Evolutionary conservation across 345 rosid species (phyloP), one percentile per base, ranked within the genome.

Genomic region (Cochlearia excelsa): DNA sequence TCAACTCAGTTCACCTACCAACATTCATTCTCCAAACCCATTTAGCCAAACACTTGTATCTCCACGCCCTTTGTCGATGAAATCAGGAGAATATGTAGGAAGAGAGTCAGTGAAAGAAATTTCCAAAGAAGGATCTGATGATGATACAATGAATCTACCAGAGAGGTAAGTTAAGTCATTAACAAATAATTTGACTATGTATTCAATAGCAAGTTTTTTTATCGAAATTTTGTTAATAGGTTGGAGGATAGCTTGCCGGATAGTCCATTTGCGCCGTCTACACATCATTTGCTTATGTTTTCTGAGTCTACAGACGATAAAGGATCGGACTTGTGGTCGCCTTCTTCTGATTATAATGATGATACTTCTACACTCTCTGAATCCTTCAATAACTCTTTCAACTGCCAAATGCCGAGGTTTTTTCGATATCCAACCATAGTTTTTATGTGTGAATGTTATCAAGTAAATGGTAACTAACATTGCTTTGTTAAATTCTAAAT

Each of bases 321-420:
- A 4, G 65, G 60, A 54, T 70, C 65, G 2, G 69, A 70, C n/a
- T 11, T 63, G 11, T 70, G 69, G 74, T 70, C 74, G 62, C 56
- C 66, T 57, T 31, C 64, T 42, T 64, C 70, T 30, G 75, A 71
- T 57, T 77, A 77, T 29, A 80, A 75, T 55, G 80, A 72, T 59
- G 76, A 64, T 7, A 51, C 78, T 46, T 44, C 77, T 61, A 60
- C 77, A 43, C 44, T 70, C 31, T 63, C 74, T n/a, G 74, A 51
- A 37, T 70, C 74, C 59, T 57, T 70, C 69, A 70, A 16, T 16
- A 16, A 51, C 85, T 78, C 67, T 54, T 84, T 85, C 75, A 90
- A 85, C 68, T 90, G 80, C 79, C 96, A 87, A 70, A 68, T 85
- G 45, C 91, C 91, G 1, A 81, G 94, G 98, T 87, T 39, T 43